phyloP scores from a whole-genome alignment of 352 stramenopile genomes.

The Globisporangium nagaii region DNA sequence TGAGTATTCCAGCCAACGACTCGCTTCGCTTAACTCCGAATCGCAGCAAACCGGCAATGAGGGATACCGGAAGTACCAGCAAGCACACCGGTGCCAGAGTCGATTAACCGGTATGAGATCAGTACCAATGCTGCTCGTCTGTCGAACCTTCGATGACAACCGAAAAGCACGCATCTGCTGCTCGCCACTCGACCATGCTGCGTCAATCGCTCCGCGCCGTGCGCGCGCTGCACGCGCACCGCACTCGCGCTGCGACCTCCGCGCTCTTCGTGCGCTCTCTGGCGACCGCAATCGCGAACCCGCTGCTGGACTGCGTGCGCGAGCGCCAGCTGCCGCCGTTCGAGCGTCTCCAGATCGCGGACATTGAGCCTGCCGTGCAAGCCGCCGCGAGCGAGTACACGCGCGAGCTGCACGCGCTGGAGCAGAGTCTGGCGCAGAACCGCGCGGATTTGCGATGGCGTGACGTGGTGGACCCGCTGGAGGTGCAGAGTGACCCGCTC shows the following conservation, averaged over 20 bases:
- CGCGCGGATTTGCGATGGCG: constrained; percentile 55
- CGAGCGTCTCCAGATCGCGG: constrained; percentile 44
- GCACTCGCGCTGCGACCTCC: neutral
- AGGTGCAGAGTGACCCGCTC: constrained; percentile 90
- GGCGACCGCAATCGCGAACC: constrained; percentile 20
- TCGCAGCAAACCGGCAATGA: too few relatives aligned
- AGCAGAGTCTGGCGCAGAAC: constrained; percentile 22
- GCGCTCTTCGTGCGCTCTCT: constrained; percentile 1
- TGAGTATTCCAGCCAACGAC: too few relatives aligned
- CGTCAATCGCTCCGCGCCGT: neutral
- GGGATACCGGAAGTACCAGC: too few relatives aligned
- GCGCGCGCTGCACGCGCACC: constrained; percentile 1
- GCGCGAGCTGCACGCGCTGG: constrained; percentile 40
- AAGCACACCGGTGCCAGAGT: too few relatives aligned
- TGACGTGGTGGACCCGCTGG: constrained; percentile 89
- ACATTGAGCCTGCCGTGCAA: constrained; percentile 60
- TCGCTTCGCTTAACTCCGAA: too few relatives aligned
- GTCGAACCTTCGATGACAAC: neutral
- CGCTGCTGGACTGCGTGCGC: constrained; percentile 49
- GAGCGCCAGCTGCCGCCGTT: constrained; percentile 66
- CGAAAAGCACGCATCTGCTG: too few relatives aligned
- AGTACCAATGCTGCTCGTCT: too few relatives aligned
- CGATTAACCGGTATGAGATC: too few relatives aligned
- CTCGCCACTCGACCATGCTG: too few relatives aligned
- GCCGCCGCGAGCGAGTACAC: constrained; percentile 44